These are phyloP conservation scores for Didymella sp. DNA, from an alignment of 2,329 filamentous ascomycete species.

Conservation along the genomic window DNA sequence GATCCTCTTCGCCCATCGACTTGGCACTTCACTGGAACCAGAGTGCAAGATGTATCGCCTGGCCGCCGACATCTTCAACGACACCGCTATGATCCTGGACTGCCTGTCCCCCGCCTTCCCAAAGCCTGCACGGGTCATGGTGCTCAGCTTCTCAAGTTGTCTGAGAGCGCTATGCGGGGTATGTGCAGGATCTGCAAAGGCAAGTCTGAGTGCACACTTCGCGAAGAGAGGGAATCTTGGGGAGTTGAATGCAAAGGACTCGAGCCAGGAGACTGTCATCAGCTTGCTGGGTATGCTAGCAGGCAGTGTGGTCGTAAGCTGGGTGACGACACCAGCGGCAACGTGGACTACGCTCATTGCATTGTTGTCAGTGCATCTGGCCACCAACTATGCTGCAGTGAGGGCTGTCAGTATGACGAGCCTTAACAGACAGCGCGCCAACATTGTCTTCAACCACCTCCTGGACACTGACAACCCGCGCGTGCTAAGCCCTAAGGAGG, in stretches of 20 bases:
- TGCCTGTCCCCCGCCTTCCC: conserved; percentile 78
- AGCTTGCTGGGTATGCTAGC: conserved; percentile 85
- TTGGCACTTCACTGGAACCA: conserved; percentile 83
- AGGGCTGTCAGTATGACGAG: conserved; percentile 81
- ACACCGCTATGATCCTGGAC: conserved; percentile 84
- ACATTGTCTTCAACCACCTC: conserved; percentile 71
- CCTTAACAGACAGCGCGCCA: conserved; percentile 85
- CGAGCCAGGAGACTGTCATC: conserved; percentile 93
- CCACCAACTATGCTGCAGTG: conserved; percentile 87
- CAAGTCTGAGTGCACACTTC: conserved; percentile 90
- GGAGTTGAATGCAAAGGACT: conserved; percentile 94
- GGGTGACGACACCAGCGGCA: conserved; percentile 71
- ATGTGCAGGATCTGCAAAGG: conserved; percentile 87
- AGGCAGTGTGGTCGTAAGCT: conserved; percentile 81
- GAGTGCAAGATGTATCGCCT: conserved; percentile 92
- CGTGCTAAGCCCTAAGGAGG: conserved; percentile 69
- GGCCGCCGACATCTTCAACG: conserved; percentile 87
- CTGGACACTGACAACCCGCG: conserved; percentile 36
- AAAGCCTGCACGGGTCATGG: conserved; percentile 60
- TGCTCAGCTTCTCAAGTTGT: conserved; percentile 67
- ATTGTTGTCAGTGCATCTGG: conserved; percentile 78
- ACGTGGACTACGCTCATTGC: conserved; percentile 77
- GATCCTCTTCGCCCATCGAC: conserved; percentile 82
- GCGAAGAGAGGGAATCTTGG: conserved; percentile 85
- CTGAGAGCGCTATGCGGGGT: conserved; percentile 81